phyloP scores from a whole-genome alignment of 176 grass and related monocot species.

The Neostapfia colusana region DNA sequence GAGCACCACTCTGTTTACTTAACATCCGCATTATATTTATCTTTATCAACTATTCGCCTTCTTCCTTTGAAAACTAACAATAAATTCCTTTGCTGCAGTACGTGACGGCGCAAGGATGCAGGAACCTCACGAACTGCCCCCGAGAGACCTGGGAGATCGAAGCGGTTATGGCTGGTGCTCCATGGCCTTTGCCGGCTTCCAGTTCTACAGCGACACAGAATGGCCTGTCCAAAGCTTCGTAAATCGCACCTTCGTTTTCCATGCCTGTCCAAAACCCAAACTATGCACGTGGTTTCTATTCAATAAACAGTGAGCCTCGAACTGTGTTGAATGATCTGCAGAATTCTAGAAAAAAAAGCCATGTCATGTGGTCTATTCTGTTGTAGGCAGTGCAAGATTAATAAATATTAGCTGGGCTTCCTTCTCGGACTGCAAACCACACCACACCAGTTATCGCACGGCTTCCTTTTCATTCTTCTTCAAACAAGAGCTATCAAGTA shows the following conservation, averaged over 20 bases:
- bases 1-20: neutral
- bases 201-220: slow-evolving; percentile 3
- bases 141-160: slow-evolving; percentile 85
- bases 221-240: slow-evolving; percentile 11
- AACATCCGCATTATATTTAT: neutral
- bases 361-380: too few relatives aligned
- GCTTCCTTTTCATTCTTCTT: too few relatives aligned
- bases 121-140: slow-evolving; percentile 83
- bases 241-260: neutral
- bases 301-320: neutral
- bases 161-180: slow-evolving; percentile 77
- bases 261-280: neutral
- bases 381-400: too few relatives aligned
- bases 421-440: too few relatives aligned
- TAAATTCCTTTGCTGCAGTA: slow-evolving; percentile 35
- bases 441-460: too few relatives aligned
- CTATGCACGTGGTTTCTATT: neutral
- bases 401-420: too few relatives aligned
- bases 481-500: too few relatives aligned
- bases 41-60: neutral
- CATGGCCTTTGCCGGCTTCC: slow-evolving; percentile 55
- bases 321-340: too few relatives aligned
- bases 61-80: neutral
- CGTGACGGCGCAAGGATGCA: slow-evolving; percentile 75
- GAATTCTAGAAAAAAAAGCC: too few relatives aligned